These are phyloP conservation scores for Cladophialophora carrionii DNA, from an alignment of 2,329 filamentous ascomycete genomes.

Conservation along the genomic window DNA sequence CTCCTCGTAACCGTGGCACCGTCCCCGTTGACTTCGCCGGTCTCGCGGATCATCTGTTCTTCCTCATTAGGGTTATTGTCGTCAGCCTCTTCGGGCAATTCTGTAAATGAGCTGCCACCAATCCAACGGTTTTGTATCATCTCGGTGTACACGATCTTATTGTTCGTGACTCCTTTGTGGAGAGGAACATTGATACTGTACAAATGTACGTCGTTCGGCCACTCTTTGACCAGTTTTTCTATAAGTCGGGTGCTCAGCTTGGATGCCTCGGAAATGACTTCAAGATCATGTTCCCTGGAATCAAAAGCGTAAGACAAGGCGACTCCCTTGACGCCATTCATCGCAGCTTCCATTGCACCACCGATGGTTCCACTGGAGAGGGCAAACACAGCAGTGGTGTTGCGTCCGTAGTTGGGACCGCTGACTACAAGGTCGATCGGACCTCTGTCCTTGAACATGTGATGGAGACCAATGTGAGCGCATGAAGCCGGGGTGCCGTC, in stretches of 20 bases:
- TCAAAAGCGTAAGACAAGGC: slow-evolving; percentile 92
- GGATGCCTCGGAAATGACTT: slow-evolving; percentile 76
- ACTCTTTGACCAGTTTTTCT: slow-evolving; percentile 75
- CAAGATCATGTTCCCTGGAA: slow-evolving; percentile 77
- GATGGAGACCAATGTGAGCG: slow-evolving; percentile 79
- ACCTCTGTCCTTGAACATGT: slow-evolving; percentile 73
- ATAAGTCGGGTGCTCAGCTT: slow-evolving; percentile 75
- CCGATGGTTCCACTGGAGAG: slow-evolving; percentile 77
- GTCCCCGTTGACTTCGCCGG: slow-evolving; percentile 52
- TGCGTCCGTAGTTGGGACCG: slow-evolving; percentile 81
- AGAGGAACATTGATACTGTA: slow-evolving; percentile 91
- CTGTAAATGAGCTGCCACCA: slow-evolving; percentile 82
- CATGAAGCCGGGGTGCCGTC: slow-evolving; percentile 81
- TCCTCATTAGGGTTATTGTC: slow-evolving; percentile 65
- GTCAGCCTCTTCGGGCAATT: slow-evolving; percentile 66
- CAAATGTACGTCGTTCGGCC: slow-evolving; percentile 74
- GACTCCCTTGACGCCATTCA: slow-evolving; percentile 71
- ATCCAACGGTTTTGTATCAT: slow-evolving; percentile 92
- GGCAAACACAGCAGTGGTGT: slow-evolving; percentile 78
- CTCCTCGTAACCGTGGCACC: slow-evolving; percentile 49
- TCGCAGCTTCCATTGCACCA: slow-evolving; percentile 74
- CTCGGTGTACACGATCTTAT: slow-evolving; percentile 77
- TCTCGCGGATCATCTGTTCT: slow-evolving; percentile 73
- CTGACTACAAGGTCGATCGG: slow-evolving; percentile 76
- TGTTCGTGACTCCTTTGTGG: slow-evolving; percentile 70